phyloP scores from a whole-genome alignment of 768 basidiomycete species.

The Leccinum barrowsii region DNA sequence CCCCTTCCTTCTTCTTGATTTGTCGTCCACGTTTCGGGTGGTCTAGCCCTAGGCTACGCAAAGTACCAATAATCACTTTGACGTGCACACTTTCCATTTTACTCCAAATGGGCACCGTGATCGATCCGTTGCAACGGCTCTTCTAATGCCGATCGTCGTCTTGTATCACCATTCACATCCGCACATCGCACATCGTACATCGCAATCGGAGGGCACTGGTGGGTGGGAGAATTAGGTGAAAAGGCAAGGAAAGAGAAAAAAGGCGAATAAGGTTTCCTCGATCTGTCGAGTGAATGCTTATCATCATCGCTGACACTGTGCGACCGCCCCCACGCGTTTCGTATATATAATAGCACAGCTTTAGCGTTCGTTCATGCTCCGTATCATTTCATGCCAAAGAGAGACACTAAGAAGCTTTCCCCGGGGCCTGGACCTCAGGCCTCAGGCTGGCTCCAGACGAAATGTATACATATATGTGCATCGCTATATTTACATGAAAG shows the following conservation, averaged over 20 bases:
- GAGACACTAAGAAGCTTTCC: background rate
- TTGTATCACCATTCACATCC: background rate
- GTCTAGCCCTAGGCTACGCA: background rate
- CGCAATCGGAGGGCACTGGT: background rate
- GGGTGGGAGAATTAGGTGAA: background rate
- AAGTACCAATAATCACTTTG: background rate
- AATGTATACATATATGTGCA: background rate
- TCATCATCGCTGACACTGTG: background rate
- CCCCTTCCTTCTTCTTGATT: background rate
- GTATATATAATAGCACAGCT: background rate
- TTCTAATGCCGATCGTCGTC: constrained; percentile 17
- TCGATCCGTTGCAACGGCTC: constrained; percentile 63
- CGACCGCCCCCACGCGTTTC: background rate
- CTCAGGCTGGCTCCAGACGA: background rate
- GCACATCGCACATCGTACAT: background rate
- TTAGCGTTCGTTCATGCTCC: background rate
- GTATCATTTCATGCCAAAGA: background rate
- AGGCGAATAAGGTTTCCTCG: background rate
- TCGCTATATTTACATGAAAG: background rate
- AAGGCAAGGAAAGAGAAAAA: background rate
- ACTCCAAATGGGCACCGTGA: constrained; percentile 64
- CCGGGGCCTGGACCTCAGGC: background rate
- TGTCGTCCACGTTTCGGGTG: background rate
- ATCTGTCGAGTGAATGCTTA: background rate
- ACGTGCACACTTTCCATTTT: constrained; percentile 4